Base-by-base conservation (phyloP, 257 asterid species). In the Salvia hispanica region DNA sequence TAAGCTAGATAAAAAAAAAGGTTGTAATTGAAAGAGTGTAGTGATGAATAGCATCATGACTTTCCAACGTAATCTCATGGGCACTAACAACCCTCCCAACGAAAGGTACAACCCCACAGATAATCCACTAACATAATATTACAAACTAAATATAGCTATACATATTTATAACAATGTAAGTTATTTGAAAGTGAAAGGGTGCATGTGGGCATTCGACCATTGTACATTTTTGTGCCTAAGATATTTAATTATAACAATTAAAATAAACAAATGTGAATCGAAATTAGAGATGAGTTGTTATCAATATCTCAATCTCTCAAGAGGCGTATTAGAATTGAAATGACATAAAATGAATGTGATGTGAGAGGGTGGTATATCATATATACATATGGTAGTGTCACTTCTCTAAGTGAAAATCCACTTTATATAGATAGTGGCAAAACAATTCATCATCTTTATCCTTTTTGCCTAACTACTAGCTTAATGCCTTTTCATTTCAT, bases 391-490 rank as follows among this genome's bases (percentile, higher is more conserved):
- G 69, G 71, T 59, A 69, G 65, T 58, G 82, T 72, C 74, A 74
- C 61, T 67, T 59, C 65, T 59, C 15, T 37, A 28, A 62, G 42
- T 77, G 68, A n/a, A 52, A 64, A 61, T 6, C 70, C 74, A 72
- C 80, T 81, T 72, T 28, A 28, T 39, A n/a, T 62, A n/a, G 33
- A 46, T 42, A 69, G 71, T 68, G 79, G 51, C 56, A 69, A 74
- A 62, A 46, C 44, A 72, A 64, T 3, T 25, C 31, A 33, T 70
- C 72, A 76, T 76, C 71, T 67, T 48, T 60, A 53, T 73, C 73
- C 76, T 80, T 76, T 75, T 63, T 62, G 71, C 80, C 80, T 60
- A 79, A 72, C 54, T 57, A 56, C 36, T 64, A 44, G 31, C 47
- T 42, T 62, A 62, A 34, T 60, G 72, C 74, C 8, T 48, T 62